Percentiles rank a stretch among this genome's conserved stretches.
These are phyloP conservation scores for Stentor coeruleus DNA, from an alignment of 73 alveolate genomes.

Conservation along the genomic window DNA sequence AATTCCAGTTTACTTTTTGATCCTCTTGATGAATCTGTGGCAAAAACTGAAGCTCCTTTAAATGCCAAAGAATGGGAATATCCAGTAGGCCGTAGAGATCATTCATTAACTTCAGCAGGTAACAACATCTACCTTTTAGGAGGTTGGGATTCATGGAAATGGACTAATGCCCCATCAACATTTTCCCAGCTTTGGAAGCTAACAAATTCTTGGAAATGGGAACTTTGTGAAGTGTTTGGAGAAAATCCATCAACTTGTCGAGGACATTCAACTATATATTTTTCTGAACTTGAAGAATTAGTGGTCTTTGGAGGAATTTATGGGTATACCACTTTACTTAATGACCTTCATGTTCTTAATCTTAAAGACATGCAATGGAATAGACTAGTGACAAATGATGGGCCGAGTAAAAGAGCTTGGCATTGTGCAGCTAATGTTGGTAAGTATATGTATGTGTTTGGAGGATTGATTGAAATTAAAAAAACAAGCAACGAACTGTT, in stretches of 20 bases:
- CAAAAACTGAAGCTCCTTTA: not conserved
- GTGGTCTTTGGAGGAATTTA: conserved; percentile 23
- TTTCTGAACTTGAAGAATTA: not conserved
- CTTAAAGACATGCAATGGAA: conserved; percentile 1
- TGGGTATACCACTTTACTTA: not conserved
- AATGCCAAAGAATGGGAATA: not conserved
- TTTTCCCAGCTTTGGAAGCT: conserved; percentile 14
- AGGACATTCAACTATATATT: conserved; percentile 14
- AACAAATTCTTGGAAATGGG: not conserved
- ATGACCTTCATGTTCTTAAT: not conserved
- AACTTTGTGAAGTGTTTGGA: conserved; percentile 17
- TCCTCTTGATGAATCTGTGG: not conserved
- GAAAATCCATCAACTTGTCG: not conserved
- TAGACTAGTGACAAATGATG: not conserved
- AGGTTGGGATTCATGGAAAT: conserved; percentile 13
- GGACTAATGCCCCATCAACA: not conserved
- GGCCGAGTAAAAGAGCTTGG: conserved; percentile 25
- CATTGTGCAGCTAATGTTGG: conserved; percentile 15
- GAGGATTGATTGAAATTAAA: conserved; percentile 10
- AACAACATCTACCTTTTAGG: not conserved
- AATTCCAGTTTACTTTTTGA: not conserved
- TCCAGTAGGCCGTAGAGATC: conserved; percentile 21
- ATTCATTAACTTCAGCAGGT: not conserved
- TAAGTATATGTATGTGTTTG: conserved; percentile 7
- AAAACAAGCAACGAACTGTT: conserved; percentile 2